Percentiles rank a stretch among this genome's conserved stretches.
Evolutionary conservation across 345 rosid species (phyloP).

Genomic region (Populus simonii): DNA sequence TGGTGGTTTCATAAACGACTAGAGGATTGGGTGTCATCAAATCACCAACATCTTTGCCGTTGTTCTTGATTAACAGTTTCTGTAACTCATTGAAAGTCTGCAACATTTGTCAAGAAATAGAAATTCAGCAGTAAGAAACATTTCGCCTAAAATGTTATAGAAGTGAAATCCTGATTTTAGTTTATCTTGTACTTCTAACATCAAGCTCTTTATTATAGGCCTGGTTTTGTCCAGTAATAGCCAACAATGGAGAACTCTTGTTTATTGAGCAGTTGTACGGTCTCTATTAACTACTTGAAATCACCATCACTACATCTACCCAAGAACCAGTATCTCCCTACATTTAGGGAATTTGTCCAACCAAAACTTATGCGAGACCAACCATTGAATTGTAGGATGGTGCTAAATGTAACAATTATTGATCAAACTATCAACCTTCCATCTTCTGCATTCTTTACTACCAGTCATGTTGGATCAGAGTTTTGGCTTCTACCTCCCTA

Average conservation of each 20-base stretch:
- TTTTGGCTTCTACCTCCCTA: neutral
- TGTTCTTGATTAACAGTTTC: conserved; percentile 65
- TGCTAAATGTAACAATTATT: neutral
- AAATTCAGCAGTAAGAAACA: neutral
- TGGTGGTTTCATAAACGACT: conserved; percentile 66
- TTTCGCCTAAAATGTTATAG: neutral
- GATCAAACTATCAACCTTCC: neutral
- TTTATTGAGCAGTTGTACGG: neutral
- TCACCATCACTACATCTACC: neutral
- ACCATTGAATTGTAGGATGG: neutral
- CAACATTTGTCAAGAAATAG: conserved; percentile 19
- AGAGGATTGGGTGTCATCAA: conserved; percentile 93
- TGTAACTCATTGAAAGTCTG: conserved; percentile 85
- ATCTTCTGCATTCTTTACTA: neutral
- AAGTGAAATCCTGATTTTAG: neutral
- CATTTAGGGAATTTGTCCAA: neutral
- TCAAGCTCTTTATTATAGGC: neutral
- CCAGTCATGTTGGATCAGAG: neutral
- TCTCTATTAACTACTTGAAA: neutral
- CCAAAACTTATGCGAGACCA: neutral
- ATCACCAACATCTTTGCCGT: conserved; percentile 86
- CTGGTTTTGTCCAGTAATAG: neutral
- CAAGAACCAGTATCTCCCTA: neutral
- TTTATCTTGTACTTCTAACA: neutral
- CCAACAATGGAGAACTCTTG: neutral